phyloP scores from a whole-genome alignment of 1,139 yeast species.

The Saccharomycopsis hybrid region DNA sequence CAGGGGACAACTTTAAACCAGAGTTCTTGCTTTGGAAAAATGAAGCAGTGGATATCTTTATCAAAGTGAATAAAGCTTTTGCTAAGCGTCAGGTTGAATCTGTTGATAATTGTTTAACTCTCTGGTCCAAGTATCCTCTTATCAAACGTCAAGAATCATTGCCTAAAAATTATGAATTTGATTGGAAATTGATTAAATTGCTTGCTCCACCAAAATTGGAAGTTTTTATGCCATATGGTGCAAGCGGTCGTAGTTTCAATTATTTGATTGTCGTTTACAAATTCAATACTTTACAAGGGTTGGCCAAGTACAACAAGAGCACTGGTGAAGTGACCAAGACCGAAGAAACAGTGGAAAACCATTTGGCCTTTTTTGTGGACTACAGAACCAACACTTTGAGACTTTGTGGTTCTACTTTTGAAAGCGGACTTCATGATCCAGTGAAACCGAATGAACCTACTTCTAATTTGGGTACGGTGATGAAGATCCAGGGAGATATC shows the following conservation, averaged over 20 bases:
- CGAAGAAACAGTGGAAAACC: slow-evolving; percentile 62
- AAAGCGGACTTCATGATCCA: slow-evolving; percentile 41
- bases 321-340: slow-evolving; percentile 40
- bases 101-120: slow-evolving; percentile 41
- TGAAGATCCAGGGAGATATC: slow-evolving; percentile 21
- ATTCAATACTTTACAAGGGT: slow-evolving; percentile 66
- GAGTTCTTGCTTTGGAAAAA: slow-evolving; percentile 68
- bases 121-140: slow-evolving; percentile 59
- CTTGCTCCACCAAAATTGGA: slow-evolving; percentile 67
- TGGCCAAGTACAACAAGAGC: slow-evolving; percentile 44
- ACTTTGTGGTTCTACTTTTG: slow-evolving; percentile 78
- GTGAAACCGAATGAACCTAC: too few species aligned
- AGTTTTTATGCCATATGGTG: slow-evolving; percentile 63
- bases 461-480: slow-evolving; percentile 16
- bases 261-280: slow-evolving; percentile 72
- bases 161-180: slow-evolving; percentile 53
- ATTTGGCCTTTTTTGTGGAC: slow-evolving; percentile 70
- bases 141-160: slow-evolving; percentile 44
- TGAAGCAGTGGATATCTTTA: slow-evolving; percentile 59
- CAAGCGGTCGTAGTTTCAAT: slow-evolving; percentile 49
- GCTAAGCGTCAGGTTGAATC: slow-evolving; percentile 42
- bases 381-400: slow-evolving; percentile 60
- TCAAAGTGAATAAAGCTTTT: slow-evolving; percentile 62
- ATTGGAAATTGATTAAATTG: slow-evolving; percentile 73
- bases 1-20: slow-evolving; percentile 58